Conservation (phyloP, 2,329 filamentous ascomycete genomes). For the Phaeophleospora eucalypticola region DNA sequence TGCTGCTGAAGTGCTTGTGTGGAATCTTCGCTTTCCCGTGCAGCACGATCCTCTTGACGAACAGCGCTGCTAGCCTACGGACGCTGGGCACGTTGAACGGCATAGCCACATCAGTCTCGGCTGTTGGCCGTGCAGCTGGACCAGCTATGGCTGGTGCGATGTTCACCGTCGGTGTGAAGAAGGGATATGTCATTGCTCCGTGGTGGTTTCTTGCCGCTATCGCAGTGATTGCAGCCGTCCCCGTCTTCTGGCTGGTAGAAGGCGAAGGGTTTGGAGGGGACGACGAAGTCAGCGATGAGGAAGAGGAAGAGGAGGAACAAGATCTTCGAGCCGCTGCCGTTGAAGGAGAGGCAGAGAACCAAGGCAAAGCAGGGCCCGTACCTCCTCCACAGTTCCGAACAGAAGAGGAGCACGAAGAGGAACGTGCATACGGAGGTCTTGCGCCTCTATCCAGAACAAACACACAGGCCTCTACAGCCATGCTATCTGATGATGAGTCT, state of each 20-base stretch:
- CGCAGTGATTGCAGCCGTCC: slow-evolving; percentile 62
- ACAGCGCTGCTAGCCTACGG: slow-evolving; percentile 69
- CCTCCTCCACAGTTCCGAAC: slow-evolving; percentile 16
- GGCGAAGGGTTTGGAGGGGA: slow-evolving; percentile 61
- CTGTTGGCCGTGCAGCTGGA: slow-evolving; percentile 72
- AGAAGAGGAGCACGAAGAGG: slow-evolving; percentile 29
- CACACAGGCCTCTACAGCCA: slow-evolving; percentile 26
- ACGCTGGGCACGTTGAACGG: slow-evolving; percentile 88
- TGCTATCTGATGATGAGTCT: slow-evolving; percentile 20
- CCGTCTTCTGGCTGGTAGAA: slow-evolving; percentile 70
- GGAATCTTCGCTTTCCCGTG: slow-evolving; percentile 87
- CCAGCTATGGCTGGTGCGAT: slow-evolving; percentile 68
- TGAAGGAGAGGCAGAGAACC: slow-evolving; percentile 23
- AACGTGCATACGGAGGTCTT: slow-evolving; percentile 35
- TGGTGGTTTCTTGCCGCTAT: slow-evolving; percentile 74
- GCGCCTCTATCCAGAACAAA: slow-evolving; percentile 32
- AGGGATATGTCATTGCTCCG: slow-evolving; percentile 71
- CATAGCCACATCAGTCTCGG: slow-evolving; percentile 77
- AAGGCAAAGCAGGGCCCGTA: slow-evolving; percentile 16
- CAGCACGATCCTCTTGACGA: slow-evolving; percentile 84
- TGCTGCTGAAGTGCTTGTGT: slow-evolving; percentile 69
- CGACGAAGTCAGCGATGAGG: slow-evolving; percentile 36
- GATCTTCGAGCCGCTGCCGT: slow-evolving; percentile 16
- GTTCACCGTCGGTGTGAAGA: slow-evolving; percentile 72
- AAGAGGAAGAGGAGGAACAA: slow-evolving; percentile 26